phyloP scores from a whole-genome alignment of 2,329 filamentous ascomycete genomes.

The Calonectria multiphialidica region DNA sequence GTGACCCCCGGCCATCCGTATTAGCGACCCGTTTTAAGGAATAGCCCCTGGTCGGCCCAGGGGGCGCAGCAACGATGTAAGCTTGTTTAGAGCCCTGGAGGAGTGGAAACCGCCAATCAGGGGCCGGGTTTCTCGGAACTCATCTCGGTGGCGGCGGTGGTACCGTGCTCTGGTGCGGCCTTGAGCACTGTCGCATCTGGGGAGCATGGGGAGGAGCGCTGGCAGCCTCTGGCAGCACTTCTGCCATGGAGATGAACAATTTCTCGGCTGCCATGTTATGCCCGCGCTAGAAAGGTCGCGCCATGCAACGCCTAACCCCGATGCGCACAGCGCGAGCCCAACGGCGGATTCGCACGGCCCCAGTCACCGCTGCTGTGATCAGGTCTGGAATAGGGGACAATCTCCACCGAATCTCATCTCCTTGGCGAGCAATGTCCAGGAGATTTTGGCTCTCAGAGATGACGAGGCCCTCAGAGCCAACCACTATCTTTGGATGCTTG shows the following conservation, averaged over 20 bases:
- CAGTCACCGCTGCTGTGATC: slow-evolving; percentile 14
- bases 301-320: background rate
- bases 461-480: slow-evolving; percentile 19
- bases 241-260: slow-evolving; percentile 2
- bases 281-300: background rate
- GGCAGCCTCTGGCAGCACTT: background rate
- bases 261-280: slow-evolving; percentile 20
- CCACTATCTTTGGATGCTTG: slow-evolving; percentile 9
- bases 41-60: slow-evolving; percentile 10
- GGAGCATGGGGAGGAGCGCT: background rate
- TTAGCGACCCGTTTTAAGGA: slow-evolving; percentile 7
- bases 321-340: background rate
- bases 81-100: slow-evolving; percentile 38
- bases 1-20: background rate
- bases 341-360: slow-evolving; percentile 30
- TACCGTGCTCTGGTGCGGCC: slow-evolving; percentile 32
- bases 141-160: slow-evolving; percentile 43
- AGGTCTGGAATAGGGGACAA: slow-evolving; percentile 40
- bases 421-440: slow-evolving; percentile 19
- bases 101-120: slow-evolving; percentile 36
- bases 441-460: background rate
- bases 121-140: slow-evolving; percentile 26
- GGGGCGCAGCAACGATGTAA: slow-evolving; percentile 42
- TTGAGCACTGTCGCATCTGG: slow-evolving; percentile 28
- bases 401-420: slow-evolving; percentile 42